Evolutionary conservation across 768 basidiomycete genomes (phyloP).

Genomic region (Suillus clintonianus): DNA sequence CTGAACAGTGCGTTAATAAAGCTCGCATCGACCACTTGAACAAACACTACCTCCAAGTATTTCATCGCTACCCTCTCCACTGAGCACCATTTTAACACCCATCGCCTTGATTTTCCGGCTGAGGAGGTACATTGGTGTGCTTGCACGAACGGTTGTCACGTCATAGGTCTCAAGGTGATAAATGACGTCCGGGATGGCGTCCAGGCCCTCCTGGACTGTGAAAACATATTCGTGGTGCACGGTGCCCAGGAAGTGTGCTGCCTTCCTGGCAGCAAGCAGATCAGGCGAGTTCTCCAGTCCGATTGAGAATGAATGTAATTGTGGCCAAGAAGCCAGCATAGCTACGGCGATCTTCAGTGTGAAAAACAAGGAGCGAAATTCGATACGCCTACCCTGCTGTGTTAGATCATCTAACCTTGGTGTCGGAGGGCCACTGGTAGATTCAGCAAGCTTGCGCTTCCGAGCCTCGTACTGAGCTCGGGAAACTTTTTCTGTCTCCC

Average conservation of each 20-base stretch:
- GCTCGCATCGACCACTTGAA: neutral
- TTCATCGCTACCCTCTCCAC: slow-evolving; percentile 97
- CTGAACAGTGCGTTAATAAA: slow-evolving; percentile 39
- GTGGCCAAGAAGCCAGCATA: slow-evolving; percentile 87
- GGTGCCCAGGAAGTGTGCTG: slow-evolving; percentile 90
- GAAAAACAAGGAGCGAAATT: neutral
- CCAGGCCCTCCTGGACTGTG: slow-evolving; percentile 96
- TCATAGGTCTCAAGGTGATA: slow-evolving; percentile 99
- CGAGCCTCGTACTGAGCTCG: slow-evolving; percentile 75
- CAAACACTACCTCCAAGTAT: slow-evolving; percentile 80
- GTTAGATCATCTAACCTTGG: slow-evolving; percentile 46
- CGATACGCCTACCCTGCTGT: slow-evolving; percentile 52
- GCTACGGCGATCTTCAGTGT: slow-evolving; percentile 38
- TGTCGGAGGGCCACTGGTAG: slow-evolving; percentile 56
- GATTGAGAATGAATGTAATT: slow-evolving; percentile 96
- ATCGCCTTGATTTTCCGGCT: slow-evolving; percentile 99
- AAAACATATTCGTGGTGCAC: slow-evolving; percentile 98
- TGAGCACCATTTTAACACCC: slow-evolving; percentile 99
- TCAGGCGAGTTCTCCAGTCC: slow-evolving; percentile 95
- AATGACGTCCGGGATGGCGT: slow-evolving; percentile 96
- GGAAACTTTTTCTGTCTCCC: slow-evolving; percentile 92
- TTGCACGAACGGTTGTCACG: slow-evolving; percentile 96
- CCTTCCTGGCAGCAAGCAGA: slow-evolving; percentile 90
- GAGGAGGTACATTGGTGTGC: slow-evolving; percentile 98
- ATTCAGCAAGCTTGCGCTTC: slow-evolving; percentile 57